Conservation (phyloP, 2,329 filamentous ascomycete genomes). For the Fusarium scirpi region DNA sequence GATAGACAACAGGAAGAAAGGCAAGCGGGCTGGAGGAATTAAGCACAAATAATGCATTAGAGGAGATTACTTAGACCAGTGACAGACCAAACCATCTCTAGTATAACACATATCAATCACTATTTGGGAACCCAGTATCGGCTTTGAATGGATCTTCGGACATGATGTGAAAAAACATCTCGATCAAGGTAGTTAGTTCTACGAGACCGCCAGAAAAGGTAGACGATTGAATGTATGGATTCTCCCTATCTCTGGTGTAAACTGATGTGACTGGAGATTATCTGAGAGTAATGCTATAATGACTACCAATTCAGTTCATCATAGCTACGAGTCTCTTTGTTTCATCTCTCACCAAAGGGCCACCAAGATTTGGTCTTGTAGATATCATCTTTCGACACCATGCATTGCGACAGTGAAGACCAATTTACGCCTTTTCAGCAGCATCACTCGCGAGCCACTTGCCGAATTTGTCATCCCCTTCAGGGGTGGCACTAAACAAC, state of each 20-base stretch:
- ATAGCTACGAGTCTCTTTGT: background rate
- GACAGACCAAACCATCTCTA: background rate
- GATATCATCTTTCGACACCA: background rate
- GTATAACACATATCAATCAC: too few species aligned
- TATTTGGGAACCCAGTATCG: background rate
- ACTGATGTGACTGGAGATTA: background rate
- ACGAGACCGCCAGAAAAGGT: background rate
- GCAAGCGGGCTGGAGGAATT: background rate
- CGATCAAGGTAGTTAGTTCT: too few species aligned
- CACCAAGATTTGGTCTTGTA: background rate
- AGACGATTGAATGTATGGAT: background rate
- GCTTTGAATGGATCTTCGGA: background rate
- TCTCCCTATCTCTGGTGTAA: background rate
- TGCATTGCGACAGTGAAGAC: background rate
- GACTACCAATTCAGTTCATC: background rate
- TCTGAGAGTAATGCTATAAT: background rate
- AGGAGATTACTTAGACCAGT: background rate
- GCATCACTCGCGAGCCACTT: slow-evolving; percentile 20
- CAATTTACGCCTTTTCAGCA: background rate
- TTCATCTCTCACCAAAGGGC: background rate
- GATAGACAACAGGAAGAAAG: background rate
- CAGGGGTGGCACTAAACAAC: slow-evolving; percentile 26
- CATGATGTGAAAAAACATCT: background rate
- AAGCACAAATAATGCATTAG: background rate
- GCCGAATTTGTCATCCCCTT: slow-evolving; percentile 20